Conservation (phyloP, 2,329 filamentous ascomycete species). For the Arachnomyces sp. region DNA sequence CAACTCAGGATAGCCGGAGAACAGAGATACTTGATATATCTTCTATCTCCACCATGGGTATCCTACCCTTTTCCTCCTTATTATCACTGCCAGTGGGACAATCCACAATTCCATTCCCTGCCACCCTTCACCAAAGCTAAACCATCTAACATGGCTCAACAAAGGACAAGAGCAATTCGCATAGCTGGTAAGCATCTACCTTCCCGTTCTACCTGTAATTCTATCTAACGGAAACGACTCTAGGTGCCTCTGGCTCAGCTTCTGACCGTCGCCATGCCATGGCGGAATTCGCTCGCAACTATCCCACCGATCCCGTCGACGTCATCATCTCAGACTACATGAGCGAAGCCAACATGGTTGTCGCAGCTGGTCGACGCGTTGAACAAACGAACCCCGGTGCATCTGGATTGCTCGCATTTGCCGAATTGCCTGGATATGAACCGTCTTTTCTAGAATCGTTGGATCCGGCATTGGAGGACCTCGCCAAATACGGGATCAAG, state of each 20-base stretch:
- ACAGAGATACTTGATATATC: too few species aligned
- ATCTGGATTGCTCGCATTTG: conserved; percentile 9
- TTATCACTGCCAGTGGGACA: too few species aligned
- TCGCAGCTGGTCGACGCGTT: conserved; percentile 30
- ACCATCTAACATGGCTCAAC: conserved; percentile 9
- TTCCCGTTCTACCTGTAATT: neutral
- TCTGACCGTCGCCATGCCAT: conserved; percentile 41
- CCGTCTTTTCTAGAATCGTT: conserved; percentile 45
- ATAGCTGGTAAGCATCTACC: conserved; percentile 19
- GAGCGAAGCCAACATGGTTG: conserved; percentile 48
- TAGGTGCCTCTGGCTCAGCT: conserved; percentile 39
- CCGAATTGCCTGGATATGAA: conserved; percentile 40
- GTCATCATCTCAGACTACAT: conserved; percentile 43
- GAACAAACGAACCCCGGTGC: conserved; percentile 23
- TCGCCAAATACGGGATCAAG: conserved; percentile 36
- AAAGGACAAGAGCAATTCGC: too few species aligned
- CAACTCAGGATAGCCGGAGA: too few species aligned
- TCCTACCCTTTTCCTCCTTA: too few species aligned
- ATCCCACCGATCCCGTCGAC: conserved; percentile 39
- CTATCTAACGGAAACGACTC: neutral
- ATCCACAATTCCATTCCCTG: too few species aligned
- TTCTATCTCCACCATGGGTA: too few species aligned
- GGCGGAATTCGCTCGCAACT: conserved; percentile 33
- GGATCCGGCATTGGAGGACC: conserved; percentile 32
- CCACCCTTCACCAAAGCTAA: too few species aligned